Percentiles rank a stretch among this genome's conserved stretches.
These are phyloP conservation scores for Mrakiaceae sp. DNA, from an alignment of 1,284 basidiomycete genomes.

Conservation along the genomic window DNA sequence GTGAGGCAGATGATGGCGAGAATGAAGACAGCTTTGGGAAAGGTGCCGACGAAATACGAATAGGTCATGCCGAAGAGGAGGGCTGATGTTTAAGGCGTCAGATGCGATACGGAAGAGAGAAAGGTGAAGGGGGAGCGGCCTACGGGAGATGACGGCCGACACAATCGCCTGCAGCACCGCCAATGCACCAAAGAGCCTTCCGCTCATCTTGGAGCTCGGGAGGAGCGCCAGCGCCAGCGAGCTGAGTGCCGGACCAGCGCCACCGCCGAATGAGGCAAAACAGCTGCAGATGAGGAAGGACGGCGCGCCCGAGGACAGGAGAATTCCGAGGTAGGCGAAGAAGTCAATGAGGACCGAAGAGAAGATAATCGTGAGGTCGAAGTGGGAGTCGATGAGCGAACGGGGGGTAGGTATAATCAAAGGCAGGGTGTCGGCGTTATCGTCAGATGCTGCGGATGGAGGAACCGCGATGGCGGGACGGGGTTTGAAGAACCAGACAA, in stretches of 20 bases:
- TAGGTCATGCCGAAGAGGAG: slow-evolving; percentile 14
- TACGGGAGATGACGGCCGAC: slow-evolving; percentile 26
- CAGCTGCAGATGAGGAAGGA: slow-evolving; percentile 26
- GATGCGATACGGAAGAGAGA: background rate
- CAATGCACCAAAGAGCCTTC: slow-evolving; percentile 32
- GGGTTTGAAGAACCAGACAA: slow-evolving; percentile 31
- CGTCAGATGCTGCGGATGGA: too few species aligned
- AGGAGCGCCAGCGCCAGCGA: slow-evolving; percentile 28
- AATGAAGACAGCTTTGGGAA: slow-evolving; percentile 15
- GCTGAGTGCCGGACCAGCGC: slow-evolving; percentile 24
- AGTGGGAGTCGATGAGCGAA: slow-evolving; percentile 20
- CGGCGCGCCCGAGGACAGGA: slow-evolving; percentile 21
- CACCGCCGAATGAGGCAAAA: slow-evolving; percentile 26
- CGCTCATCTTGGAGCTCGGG: slow-evolving; percentile 28
- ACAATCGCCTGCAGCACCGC: slow-evolving; percentile 30
- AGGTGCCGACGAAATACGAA: slow-evolving; percentile 3
- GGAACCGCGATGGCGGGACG: slow-evolving; percentile 6
- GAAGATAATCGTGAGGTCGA: slow-evolving; percentile 31
- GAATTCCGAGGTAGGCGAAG: slow-evolving; percentile 44
- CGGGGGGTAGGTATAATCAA: background rate
- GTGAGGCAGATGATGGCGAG: background rate
- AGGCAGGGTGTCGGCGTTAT: background rate
- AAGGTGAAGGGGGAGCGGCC: background rate
- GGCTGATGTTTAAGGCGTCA: background rate
- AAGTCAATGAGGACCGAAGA: slow-evolving; percentile 43